phyloP scores from a whole-genome alignment of 305 asterid genomes.

The Fraxinus paxiana region DNA sequence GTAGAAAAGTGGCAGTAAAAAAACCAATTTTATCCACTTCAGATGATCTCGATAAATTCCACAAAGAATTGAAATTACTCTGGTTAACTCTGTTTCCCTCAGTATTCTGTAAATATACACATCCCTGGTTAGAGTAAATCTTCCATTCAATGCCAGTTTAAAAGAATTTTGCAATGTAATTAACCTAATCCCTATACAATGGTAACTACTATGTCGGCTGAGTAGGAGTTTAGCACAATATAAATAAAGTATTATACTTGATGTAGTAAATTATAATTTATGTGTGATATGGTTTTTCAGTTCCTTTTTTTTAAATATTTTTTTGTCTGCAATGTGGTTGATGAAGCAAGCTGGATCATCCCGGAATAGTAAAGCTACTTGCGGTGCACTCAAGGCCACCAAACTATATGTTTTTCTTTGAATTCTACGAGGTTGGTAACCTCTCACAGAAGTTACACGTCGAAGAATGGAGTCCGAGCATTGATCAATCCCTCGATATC shows the following conservation, averaged over 20 bases:
- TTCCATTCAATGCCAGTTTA: not conserved
- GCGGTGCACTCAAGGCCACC: conserved; percentile 95
- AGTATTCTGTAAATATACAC: not conserved
- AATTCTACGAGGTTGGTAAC: conserved; percentile 65
- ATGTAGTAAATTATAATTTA: not conserved
- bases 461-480: conserved; percentile 67
- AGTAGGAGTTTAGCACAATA: not conserved
- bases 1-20: conserved; percentile 67
- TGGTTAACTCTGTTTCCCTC: conserved; percentile 38
- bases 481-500: conserved; percentile 50
- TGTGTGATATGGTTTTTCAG: not conserved
- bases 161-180: not conserved
- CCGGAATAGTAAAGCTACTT: conserved; percentile 64
- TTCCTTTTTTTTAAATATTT: conserved; percentile 1
- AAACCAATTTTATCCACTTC: conserved; percentile 79
- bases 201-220: not conserved
- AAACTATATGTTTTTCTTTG: conserved; percentile 83
- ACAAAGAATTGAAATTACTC: conserved; percentile 70
- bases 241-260: conserved; percentile 2
- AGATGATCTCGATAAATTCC: conserved; percentile 68
- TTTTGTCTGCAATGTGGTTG: conserved; percentile 23
- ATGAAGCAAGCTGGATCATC: conserved; percentile 81
- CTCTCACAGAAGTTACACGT: conserved; percentile 75
- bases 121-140: not conserved
- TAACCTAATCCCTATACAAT: not conserved